A percentile compares a stretch with the other conserved stretches of the same genome.
Evolutionary conservation across 352 stramenopile species (phyloP).

Genomic region (Pythium aphanidermatum): DNA sequence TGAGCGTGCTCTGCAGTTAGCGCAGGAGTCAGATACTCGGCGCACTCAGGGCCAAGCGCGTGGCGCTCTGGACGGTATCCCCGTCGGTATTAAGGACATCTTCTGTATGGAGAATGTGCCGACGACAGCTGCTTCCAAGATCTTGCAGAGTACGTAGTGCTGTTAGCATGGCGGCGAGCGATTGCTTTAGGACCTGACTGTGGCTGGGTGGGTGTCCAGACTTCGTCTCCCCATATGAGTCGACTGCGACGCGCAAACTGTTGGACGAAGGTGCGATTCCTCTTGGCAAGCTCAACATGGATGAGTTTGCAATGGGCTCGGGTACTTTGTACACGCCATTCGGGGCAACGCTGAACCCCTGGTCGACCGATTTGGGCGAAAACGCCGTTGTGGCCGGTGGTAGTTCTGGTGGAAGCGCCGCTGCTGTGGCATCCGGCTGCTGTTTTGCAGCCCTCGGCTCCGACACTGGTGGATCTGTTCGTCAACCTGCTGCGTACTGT

Average conservation of each 20-base stretch:
- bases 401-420: slow-evolving; percentile 92
- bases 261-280: slow-evolving; percentile 88
- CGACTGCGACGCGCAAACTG: slow-evolving; percentile 78
- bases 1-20: slow-evolving; percentile 56
- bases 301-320: slow-evolving; percentile 99
- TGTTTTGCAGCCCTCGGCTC: slow-evolving; percentile 92
- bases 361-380: slow-evolving; percentile 54
- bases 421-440: slow-evolving; percentile 88
- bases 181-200: too few relatives aligned
- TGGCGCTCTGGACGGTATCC: slow-evolving; percentile 91
- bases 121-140: slow-evolving; percentile 87
- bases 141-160: slow-evolving; percentile 62
- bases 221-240: slow-evolving; percentile 89
- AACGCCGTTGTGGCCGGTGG: slow-evolving; percentile 83
- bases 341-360: slow-evolving; percentile 86
- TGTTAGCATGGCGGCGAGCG: too few relatives aligned
- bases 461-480: slow-evolving; percentile 97
- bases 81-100: slow-evolving; percentile 96
- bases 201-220: too few relatives aligned
- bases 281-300: slow-evolving; percentile 97
- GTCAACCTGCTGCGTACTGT: slow-evolving; percentile 95
- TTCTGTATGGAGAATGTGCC: slow-evolving; percentile 89
- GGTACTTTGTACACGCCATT: slow-evolving; percentile 89
- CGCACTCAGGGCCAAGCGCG: slow-evolving; percentile 31
- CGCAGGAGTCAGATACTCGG: slow-evolving; percentile 73